These are phyloP conservation scores for Aspergillus sp. DNA, from an alignment of 2,329 filamentous ascomycete species.

Conservation along the genomic window DNA sequence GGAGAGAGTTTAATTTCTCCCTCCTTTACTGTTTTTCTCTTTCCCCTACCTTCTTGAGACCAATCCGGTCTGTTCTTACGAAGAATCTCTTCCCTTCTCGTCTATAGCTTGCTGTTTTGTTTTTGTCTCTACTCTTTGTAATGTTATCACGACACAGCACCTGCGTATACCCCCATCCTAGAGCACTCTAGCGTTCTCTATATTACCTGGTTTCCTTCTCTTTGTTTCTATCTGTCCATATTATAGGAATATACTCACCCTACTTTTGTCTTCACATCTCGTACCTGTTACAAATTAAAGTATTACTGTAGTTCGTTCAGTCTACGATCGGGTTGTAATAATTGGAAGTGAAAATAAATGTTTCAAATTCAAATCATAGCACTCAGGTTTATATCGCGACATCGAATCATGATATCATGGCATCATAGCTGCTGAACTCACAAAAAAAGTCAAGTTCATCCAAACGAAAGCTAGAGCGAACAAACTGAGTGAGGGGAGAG, in stretches of 20 bases:
- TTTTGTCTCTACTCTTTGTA: background rate
- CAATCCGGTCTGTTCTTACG: background rate
- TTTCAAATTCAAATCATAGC: constrained; percentile 9
- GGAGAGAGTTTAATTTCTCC: constrained; percentile 22
- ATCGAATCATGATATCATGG: constrained; percentile 11
- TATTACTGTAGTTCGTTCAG: background rate
- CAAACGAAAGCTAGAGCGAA: background rate
- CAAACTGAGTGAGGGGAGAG: background rate
- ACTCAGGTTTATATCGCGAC: constrained; percentile 9
- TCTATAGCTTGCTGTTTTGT: background rate
- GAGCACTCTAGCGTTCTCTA: constrained; percentile 5
- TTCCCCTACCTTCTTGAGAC: background rate
- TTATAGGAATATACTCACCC: background rate
- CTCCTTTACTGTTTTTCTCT: background rate
- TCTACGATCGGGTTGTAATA: background rate
- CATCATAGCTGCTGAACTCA: constrained; percentile 10
- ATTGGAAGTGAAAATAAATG: background rate
- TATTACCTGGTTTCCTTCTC: background rate
- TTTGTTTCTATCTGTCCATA: background rate
- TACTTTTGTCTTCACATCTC: background rate
- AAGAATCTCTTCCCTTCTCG: background rate
- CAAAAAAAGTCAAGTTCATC: background rate
- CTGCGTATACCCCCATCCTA: constrained; percentile 10
- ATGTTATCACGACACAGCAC: constrained; percentile 10
- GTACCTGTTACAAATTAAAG: background rate